Evolutionary conservation across 768 basidiomycete species (phyloP).

Genomic region (Galerina marginata): DNA sequence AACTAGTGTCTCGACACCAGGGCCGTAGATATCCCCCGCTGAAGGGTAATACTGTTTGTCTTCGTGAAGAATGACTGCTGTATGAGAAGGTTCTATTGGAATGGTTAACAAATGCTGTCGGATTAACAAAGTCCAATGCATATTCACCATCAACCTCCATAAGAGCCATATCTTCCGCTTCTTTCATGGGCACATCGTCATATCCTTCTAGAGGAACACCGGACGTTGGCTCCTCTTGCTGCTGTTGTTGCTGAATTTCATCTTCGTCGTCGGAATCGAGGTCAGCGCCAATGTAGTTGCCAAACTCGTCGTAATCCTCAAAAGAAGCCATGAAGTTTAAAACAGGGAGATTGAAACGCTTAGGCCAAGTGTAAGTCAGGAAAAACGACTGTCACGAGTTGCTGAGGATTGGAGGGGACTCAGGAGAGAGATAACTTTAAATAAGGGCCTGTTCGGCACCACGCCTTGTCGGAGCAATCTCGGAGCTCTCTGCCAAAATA

Average conservation of each 20-base stretch:
- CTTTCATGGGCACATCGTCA: conserved; percentile 69
- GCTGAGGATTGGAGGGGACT: not conserved
- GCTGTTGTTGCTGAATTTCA: conserved; percentile 50
- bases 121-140: not conserved
- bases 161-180: conserved; percentile 61
- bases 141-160: conserved; percentile 78
- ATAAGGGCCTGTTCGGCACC: too few species aligned
- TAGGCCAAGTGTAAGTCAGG: not conserved
- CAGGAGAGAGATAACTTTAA: conserved; percentile 4
- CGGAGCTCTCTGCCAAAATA: too few species aligned
- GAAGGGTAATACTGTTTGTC: conserved; percentile 98
- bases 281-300: conserved; percentile 97
- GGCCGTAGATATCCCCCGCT: conserved; percentile 90
- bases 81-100: conserved; percentile 70
- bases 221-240: conserved; percentile 40
- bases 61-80: conserved; percentile 90
- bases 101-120: not conserved
- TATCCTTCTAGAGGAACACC: conserved; percentile 79
- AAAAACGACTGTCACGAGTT: not conserved
- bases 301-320: conserved; percentile 93
- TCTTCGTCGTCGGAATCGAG: conserved; percentile 88
- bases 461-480: too few species aligned
- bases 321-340: conserved; percentile 50
- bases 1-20: conserved; percentile 93
- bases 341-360: not conserved